Conservation (phyloP, 2,329 filamentous ascomycete species). For the Pestalotiopsis sp. region DNA sequence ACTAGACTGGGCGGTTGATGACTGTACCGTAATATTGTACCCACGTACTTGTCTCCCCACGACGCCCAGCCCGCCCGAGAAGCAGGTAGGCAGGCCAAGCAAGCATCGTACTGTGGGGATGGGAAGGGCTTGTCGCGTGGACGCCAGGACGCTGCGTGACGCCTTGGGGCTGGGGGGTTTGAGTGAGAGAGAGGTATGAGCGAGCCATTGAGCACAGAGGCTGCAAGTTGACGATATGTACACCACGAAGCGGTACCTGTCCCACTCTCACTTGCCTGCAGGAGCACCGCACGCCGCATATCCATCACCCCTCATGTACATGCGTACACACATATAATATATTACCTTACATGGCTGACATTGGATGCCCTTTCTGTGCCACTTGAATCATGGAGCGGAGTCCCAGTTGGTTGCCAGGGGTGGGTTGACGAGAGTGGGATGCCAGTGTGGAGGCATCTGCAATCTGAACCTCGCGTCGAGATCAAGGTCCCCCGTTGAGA, state of each 20-base stretch:
- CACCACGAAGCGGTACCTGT: not conserved
- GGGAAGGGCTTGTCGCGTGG: slow-evolving; percentile 6
- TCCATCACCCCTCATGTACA: not conserved
- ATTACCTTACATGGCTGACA: not conserved
- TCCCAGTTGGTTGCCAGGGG: not conserved
- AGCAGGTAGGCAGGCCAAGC: not conserved
- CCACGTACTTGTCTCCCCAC: not conserved
- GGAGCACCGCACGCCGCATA: not conserved
- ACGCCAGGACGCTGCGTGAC: not conserved
- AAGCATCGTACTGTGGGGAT: slow-evolving; percentile 12
- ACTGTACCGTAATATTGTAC: not conserved
- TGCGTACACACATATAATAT: not conserved
- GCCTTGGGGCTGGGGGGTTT: not conserved
- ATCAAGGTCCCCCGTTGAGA: not conserved
- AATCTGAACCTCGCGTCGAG: slow-evolving; percentile 1
- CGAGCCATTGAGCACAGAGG: not conserved
- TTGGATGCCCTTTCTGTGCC: not conserved
- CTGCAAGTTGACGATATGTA: not conserved
- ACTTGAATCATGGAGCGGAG: not conserved
- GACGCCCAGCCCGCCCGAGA: not conserved
- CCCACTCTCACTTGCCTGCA: not conserved
- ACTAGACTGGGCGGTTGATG: too few relatives aligned
- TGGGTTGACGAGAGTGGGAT: not conserved
- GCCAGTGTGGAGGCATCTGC: slow-evolving; percentile 4
- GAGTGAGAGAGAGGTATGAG: too few relatives aligned